A percentile compares a stretch with the other conserved stretches of the same genome.
Conservation (phyloP, 108 stramenopile genomes). For the Conticribra weissflogii region DNA sequence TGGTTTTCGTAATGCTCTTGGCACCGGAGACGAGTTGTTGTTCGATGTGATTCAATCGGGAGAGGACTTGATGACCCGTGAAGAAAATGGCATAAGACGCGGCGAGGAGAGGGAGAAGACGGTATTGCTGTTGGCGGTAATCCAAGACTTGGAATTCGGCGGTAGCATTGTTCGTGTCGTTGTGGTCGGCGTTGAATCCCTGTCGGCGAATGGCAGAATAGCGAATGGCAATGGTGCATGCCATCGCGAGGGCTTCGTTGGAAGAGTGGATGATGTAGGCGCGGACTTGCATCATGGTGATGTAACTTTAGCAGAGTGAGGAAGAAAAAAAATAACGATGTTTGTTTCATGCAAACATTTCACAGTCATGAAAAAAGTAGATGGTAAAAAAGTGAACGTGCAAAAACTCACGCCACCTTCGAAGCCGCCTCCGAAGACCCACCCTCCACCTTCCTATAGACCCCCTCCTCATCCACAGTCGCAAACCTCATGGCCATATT, state of each 20-base stretch:
- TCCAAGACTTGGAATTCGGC: conserved; percentile 89
- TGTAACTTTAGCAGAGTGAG: conserved; percentile 73
- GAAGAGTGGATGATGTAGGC: conserved; percentile 73
- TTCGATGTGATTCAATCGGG: conserved; percentile 77
- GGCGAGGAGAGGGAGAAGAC: conserved; percentile 89
- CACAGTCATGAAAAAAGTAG: too few relatives aligned
- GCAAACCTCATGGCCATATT: conserved; percentile 96
- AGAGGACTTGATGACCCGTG: conserved; percentile 72
- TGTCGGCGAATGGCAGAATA: conserved; percentile 94
- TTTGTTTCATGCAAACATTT: too few relatives aligned
- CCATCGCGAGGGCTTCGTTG: conserved; percentile 80
- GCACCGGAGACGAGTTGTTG: conserved; percentile 58
- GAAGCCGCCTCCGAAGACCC: conserved; percentile 67
- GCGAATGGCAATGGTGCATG: conserved; percentile 87
- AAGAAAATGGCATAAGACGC: conserved; percentile 92
- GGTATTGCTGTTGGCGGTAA: conserved; percentile 95
- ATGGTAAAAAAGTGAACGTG: not conserved
- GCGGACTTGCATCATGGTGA: conserved; percentile 97
- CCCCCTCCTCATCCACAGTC: conserved; percentile 71
- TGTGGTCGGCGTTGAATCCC: conserved; percentile 76
- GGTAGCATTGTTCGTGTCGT: conserved; percentile 28
- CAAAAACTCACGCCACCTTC: conserved; percentile 62
- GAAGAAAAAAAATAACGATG: too few relatives aligned
- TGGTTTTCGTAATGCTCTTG: conserved; percentile 60
- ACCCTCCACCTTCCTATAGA: conserved; percentile 57